Base-by-base conservation (phyloP, 345 rosid genomes). In the Dipteronia sinensis region DNA sequence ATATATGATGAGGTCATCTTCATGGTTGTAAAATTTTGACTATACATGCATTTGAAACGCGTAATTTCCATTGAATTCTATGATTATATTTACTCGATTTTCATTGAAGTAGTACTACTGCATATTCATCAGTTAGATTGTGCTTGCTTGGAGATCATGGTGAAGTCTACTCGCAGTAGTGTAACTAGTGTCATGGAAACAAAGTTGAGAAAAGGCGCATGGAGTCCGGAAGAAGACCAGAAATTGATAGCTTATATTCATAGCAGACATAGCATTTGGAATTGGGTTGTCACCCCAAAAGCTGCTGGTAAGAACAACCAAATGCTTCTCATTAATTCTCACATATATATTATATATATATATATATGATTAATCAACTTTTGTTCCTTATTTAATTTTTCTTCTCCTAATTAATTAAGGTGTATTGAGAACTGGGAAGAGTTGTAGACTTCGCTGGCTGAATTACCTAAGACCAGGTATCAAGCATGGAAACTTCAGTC, bases 371-470 rank as follows among this genome's bases (percentile, higher is more conserved):
- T 31, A 31, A 31, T 31, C 34, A 31, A 31, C 34, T 31, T 31
- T 31, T 31, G 34, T 31, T 31, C 4, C 34, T 3, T 31, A 31
- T 31, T 31, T 31, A 31, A 31, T 31, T 31, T 42, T 42, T 7
- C 0, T 42, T 42, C 10, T 42, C 10, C 46, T 42, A 8, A 42
- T 44, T 44, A 44, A 31, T n/a, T n/a, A n/a, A n/a, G 49, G 49
- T 17, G 7, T 58, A 17, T 20, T 58, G 63, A 78, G 94, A 74
- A 79, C 85, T 17, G 91, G 92, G 31, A 90, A 90, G 82, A 90
- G 94, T 83, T 90, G 92, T 81, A 87, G 92, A 72, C 90, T 90
- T 65, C 83, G 92, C 51, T 90, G 94, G 94, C 62, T 87, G 75
- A 90, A 90, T 71, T 89, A 90, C 74, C 78, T 90, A 55, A 85